phyloP scores from a whole-genome alignment of 2,329 filamentous ascomycete genomes.

The Verticillium albo-atrum region DNA sequence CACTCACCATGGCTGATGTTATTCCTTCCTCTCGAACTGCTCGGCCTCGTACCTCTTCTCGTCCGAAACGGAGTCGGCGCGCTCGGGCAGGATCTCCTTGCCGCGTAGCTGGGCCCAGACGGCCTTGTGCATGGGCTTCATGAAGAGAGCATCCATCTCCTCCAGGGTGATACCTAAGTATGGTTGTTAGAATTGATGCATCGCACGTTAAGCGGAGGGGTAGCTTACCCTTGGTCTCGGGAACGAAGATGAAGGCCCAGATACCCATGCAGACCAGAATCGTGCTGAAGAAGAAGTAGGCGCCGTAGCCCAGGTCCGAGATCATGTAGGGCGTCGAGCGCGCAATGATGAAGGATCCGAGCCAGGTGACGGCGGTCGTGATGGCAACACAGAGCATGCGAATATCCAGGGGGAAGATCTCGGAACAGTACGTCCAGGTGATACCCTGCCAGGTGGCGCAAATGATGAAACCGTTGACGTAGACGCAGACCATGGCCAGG shows the following conservation, averaged over 20 bases:
- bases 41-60: constrained; percentile 7
- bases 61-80: constrained; percentile 6
- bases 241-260: constrained; percentile 45
- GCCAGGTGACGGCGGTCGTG: constrained; percentile 30
- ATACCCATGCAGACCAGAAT: constrained; percentile 39
- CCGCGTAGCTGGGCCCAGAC: constrained; percentile 21
- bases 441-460: constrained; percentile 37
- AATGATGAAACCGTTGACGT: constrained; percentile 35
- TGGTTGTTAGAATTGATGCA: not conserved
- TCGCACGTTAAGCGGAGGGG: too few relatives aligned
- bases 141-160: constrained; percentile 35
- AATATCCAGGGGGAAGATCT: constrained; percentile 39
- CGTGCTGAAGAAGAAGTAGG: constrained; percentile 48
- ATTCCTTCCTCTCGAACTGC: not conserved
- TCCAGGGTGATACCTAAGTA: constrained; percentile 36
- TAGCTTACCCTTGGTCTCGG: constrained; percentile 42
- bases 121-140: constrained; percentile 23
- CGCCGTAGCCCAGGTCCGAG: constrained; percentile 38
- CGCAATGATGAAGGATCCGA: constrained; percentile 34
- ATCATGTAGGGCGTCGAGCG: constrained; percentile 36
- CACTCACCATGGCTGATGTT: not conserved
- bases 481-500: constrained; percentile 40
- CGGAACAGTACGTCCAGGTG: constrained; percentile 39
- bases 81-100: constrained; percentile 1
- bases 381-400: constrained; percentile 29